Evolutionary conservation across 2,329 filamentous ascomycete genomes (phyloP), one percentile per base, ranked within the genome.

Genomic region (Penicillium sp.): DNA sequence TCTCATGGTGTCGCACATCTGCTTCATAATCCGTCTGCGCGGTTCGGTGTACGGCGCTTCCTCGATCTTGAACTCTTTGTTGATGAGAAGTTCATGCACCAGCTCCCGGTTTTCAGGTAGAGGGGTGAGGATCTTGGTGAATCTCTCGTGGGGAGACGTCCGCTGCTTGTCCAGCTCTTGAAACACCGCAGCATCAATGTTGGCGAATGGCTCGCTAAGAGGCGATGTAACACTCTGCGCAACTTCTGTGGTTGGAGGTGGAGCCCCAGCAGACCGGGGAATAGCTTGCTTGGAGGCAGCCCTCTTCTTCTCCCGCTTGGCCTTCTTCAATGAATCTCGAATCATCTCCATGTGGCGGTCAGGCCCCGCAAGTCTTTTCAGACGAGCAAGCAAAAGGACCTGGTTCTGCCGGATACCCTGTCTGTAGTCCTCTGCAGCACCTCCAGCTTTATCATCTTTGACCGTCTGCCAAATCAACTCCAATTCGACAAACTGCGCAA

Each of bases 391-490:
- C 25, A 88, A 74, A 54, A 86, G 78, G 53, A 85, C 82, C 64
- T 88, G 85, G 58, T 87, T 87, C 58, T 87, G 81, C 25, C 84
- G 78, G 56, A 88, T 87, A n/a, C 84, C 85, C 61, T 85, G 79
- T 35, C 80, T 78, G 64, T 87, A 88, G 55, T 88, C 85, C 40
- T 80, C 81, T 3, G 84, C 83, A 36, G 85, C 85, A 50, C 83
- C 82, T 42, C 84, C 85, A 9, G 80, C 78, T 25, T 75, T 81
- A 52, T 86, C 84, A 60, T 85, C 80, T 65, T 87, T 87, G 56
- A 87, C 84, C 2, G 83, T 84, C 68, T 87, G 84, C 82, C 85
- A 85, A 16, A 88, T 88, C 17, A 84, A 78, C 64, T 88, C 85
- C 17, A 88, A 74, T 65, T 86, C 84, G 38, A 86, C 82, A 63